Conservation (phyloP, 2,329 filamentous ascomycete genomes). For the Aspergillus chevalieri region DNA sequence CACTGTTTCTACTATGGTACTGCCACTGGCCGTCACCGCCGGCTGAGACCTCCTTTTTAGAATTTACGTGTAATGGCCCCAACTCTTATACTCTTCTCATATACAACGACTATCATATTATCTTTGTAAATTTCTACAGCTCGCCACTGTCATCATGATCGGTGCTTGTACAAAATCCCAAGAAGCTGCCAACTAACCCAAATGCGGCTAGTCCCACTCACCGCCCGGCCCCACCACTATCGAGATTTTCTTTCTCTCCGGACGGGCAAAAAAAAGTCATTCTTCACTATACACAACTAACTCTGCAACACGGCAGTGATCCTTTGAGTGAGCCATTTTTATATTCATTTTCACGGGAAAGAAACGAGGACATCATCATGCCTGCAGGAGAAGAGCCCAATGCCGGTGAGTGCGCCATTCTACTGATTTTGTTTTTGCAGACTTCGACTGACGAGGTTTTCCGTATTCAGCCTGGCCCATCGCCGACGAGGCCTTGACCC, state of each 20-base stretch:
- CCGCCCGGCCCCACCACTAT: background rate
- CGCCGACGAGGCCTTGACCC: constrained; percentile 66
- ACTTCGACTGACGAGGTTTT: background rate
- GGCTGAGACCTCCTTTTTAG: background rate
- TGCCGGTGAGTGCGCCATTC: constrained; percentile 18
- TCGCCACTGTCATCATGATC: background rate
- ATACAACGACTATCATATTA: background rate
- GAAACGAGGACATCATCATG: constrained; percentile 15
- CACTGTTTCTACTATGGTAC: background rate
- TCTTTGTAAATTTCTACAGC: background rate
- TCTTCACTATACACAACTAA: background rate
- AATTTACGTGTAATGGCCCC: background rate
- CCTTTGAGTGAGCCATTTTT: constrained; percentile 33
- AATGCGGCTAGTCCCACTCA: background rate
- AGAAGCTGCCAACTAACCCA: background rate
- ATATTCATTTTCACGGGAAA: constrained; percentile 9
- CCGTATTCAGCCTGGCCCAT: constrained; percentile 57
- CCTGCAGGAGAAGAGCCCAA: constrained; percentile 21
- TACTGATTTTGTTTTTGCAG: background rate
- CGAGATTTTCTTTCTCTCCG: constrained; percentile 5
- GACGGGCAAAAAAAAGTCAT: background rate
- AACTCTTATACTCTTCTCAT: background rate
- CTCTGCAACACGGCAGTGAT: constrained; percentile 27
- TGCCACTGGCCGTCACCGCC: background rate
- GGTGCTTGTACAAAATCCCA: background rate